Evolutionary conservation across 495 filamentous ascomycete genomes (phyloP), one percentile per base, ranked within the genome.

Genomic region (Margaritispora aquatica): DNA sequence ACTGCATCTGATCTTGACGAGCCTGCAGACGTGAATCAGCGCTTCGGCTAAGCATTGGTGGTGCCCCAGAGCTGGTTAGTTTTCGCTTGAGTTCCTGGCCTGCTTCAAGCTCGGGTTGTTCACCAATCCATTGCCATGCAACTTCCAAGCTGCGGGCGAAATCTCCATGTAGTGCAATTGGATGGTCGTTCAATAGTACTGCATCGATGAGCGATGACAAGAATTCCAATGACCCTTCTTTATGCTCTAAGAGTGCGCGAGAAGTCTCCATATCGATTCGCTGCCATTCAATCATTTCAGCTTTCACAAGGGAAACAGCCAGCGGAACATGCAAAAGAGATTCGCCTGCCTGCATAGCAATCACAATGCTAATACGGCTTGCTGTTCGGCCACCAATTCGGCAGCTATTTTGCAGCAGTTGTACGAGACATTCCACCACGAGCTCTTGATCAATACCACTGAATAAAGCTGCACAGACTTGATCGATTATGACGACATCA

Each of bases 1-100:
- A 97, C 65, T 95, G 88, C 73, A 96, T 83, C 63, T 96, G 92
- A 54, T 93, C 87, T 47, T 83, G 81, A 65, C 84, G 84, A 21
- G 71, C 55, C 20, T 73, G 63, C 22, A 82, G 72, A 54, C 74
- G 74, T 53, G 83, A 79, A 58, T 74, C 79, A 38, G 76, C 68
- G 34, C 74, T 71, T 48, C 73, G 67, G 58, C 76, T 74, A 53
- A 76, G 67, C 38, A 73, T 67, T 52, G 85, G 81, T 1, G 79
- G 77, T 8, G 84, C 73, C 2, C 84, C 82, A 36, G 80, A 83
- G 57, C 77, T 77, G 27, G 83, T 81, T 46, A 97, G 74, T 64
- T 91, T 92, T 55, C 81, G 76, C 65, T 90, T 83, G 49, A 97
- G 79, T 36, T 86, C 77, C 54, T 85, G 78, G 2, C 83, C 88